Evolutionary conservation across 495 filamentous ascomycete genomes (phyloP), one percentile per base, ranked within the genome.

Genomic region (Penicillium daleae): DNA sequence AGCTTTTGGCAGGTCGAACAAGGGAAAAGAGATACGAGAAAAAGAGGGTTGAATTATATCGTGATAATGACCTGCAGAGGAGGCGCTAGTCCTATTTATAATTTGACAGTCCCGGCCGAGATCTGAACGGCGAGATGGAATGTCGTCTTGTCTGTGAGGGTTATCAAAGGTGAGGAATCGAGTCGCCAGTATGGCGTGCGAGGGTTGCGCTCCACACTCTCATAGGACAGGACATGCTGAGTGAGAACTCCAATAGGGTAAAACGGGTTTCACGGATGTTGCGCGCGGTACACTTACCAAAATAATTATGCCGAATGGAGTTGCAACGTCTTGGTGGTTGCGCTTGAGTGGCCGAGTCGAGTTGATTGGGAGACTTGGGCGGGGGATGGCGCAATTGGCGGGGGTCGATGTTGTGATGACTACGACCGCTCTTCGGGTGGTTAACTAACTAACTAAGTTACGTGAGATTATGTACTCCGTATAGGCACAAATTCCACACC

Each of bases 341-440:
- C 21, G 51, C n/a, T 22, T 54, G n/a, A 24, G n/a, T 37, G 32
- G 42, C 4, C 9, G 21, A 46, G 44, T 17, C n/a, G 17, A 10
- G 35, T 33, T 70, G 59, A 70, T 68, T 68, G 65, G 67, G 19
- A 46, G 58, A 54, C 26, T 62, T 21, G 13, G n/a, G 12, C 13
- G 19, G n/a, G 22, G 15, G 60, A 75, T 75, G 73, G 73, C 71
- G 73, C 69, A 70, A 75, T 75, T 62, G 59, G 62, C 56, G 65
- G 65, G 66, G 67, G 56, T 40, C 19, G 63, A 75, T 75, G 71
- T 73, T 73, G 73, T 74, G 71, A 75, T 72, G 53, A 40, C 46
- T 22, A 31, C 32, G 55, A 46, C 58, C 35, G 50, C 60, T 55
- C 57, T 61, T 57, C 50, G 56, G 48, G n/a, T n/a, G n/a, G n/a